Conservation (phyloP, 345 rosid genomes). For the Camelina sativa region DNA sequence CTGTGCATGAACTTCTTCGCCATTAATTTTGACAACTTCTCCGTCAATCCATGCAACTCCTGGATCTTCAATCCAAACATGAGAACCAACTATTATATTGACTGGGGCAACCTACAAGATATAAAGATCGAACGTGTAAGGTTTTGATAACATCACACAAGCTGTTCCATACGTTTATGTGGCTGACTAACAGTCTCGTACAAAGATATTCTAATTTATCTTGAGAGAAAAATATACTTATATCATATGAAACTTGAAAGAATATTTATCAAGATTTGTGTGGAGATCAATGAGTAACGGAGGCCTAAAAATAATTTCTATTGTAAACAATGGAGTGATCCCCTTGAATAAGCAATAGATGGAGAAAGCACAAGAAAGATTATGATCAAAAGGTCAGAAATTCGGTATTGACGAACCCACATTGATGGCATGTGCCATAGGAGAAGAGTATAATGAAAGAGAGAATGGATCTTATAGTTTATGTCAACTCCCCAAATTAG, state of each 20-base stretch:
- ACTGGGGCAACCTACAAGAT: conserved; percentile 70
- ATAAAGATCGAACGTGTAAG: conserved; percentile 18
- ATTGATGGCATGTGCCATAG: background rate
- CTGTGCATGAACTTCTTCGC: conserved; percentile 76
- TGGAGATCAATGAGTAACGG: background rate
- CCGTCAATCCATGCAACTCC: conserved; percentile 90
- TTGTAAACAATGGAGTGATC: conserved; percentile 1
- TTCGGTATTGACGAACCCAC: too few relatives aligned
- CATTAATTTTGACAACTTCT: conserved; percentile 75
- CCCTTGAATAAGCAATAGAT: background rate
- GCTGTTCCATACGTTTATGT: conserved; percentile 13
- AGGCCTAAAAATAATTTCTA: background rate
- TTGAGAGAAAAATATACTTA: background rate
- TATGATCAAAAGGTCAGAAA: background rate
- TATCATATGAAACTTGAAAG: background rate
- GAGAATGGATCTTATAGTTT: background rate
- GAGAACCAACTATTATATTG: conserved; percentile 94
- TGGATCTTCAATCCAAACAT: conserved; percentile 96
- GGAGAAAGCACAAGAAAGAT: background rate
- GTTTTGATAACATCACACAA: conserved; percentile 6
- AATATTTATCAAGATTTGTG: conserved; percentile 3
- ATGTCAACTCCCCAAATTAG: background rate
- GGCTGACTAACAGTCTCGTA: background rate
- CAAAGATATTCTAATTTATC: background rate
- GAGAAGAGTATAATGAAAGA: background rate